Base-by-base conservation (phyloP, 1,139 yeast species). In the Hansenula anomala region DNA sequence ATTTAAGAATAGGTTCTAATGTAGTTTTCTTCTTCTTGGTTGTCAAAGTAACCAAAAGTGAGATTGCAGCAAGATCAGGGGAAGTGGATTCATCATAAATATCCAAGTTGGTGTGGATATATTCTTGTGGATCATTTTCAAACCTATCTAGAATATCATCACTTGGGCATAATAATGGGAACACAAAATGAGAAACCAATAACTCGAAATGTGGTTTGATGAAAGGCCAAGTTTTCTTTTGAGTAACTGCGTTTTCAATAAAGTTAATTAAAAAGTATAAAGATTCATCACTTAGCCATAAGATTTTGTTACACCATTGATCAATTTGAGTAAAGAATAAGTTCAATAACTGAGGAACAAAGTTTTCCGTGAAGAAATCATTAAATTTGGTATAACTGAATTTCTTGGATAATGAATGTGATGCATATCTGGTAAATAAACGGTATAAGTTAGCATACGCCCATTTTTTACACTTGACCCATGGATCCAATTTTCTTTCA, bases 381-480 rank as follows among this genome's bases (percentile, higher is more conserved):
- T 67, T 71, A 54, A 81, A 82, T 2, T 64, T 71, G 23, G 61
- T 64, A 51, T 81, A 80, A 14, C 66, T 61, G 47, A 69, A 75
- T 48, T 74, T 78, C 38, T 66, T 70, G 2, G 77, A 62, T 30
- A 80, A 58, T 6, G 69, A 63, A 11, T 61, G 53, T 8, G 81
- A 73, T 3, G 86, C 89, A 57, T 86, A 89, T 50, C 95, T 71
- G 40, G 73, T 73, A 54, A 84, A 86, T n/a, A 89, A 60, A 47
- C 95, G 75, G 52, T 73, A 76, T 36, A 90, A 61, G 56, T 88
- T 88, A 27, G 88, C 89, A 53, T 80, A 80, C 1, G 95, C 78
- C 97, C 98, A 90, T 60, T 92, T 92, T 61, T 88, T 86, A 46
- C 92, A 76, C 60, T 88, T 90, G 27, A 72, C 75, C 84, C 86